phyloP scores from a whole-genome alignment of 2,329 filamentous ascomycete genomes.

The Fusarium ambrosium region DNA sequence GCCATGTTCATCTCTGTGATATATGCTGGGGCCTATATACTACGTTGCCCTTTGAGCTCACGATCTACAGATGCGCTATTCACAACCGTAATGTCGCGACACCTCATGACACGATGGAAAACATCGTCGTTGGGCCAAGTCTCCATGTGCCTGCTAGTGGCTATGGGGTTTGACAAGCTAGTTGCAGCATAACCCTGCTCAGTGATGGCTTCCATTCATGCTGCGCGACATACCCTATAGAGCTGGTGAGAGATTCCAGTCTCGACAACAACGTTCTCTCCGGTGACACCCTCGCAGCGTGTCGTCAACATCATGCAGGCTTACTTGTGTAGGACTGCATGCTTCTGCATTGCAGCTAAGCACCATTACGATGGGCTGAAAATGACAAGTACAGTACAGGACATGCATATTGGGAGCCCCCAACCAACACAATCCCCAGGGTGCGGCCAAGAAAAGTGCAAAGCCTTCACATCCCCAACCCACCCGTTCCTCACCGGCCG shows the following conservation, averaged over 20 bases:
- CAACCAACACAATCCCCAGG: neutral
- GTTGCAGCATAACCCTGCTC: neutral
- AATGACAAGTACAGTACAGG: neutral
- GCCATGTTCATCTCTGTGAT: neutral
- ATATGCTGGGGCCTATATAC: neutral
- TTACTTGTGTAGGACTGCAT: neutral
- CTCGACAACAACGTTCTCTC: neutral
- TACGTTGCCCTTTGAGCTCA: neutral
- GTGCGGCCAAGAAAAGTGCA: neutral
- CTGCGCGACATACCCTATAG: neutral
- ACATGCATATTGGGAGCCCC: neutral
- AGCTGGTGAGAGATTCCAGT: neutral
- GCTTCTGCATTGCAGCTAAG: neutral
- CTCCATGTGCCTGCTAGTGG: neutral
- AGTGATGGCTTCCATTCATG: neutral
- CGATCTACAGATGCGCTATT: neutral
- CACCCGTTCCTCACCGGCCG: neutral
- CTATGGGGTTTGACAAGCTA: neutral
- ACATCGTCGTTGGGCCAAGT: neutral
- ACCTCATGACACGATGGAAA: neutral
- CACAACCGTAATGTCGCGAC: neutral
- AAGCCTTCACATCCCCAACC: neutral
- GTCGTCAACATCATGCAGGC: neutral
- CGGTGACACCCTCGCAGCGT: neutral
- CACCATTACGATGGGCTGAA: conserved; percentile 1